phyloP scores from a whole-genome alignment of 306 rosid species.

The Casuarina glauca region DNA sequence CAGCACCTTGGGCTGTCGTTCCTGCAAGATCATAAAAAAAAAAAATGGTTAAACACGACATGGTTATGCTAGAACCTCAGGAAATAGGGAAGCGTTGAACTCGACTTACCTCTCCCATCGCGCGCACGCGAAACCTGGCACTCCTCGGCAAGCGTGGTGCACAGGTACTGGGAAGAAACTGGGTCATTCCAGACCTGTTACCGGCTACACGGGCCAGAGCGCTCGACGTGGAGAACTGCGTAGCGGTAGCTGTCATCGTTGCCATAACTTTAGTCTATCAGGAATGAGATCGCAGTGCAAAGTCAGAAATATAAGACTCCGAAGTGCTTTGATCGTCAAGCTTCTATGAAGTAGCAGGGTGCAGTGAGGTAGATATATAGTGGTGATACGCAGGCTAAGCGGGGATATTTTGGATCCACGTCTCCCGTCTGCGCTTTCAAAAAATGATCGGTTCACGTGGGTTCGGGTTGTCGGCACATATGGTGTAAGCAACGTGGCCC shows the following conservation, averaged over 20 bases:
- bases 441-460: slow-evolving; percentile 49
- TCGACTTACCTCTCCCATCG: slow-evolving; percentile 42
- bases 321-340: no score
- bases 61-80: not conserved
- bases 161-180: slow-evolving; percentile 23
- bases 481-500: slow-evolving; percentile 38
- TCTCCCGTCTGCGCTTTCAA: not conserved
- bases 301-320: not conserved
- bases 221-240: slow-evolving; percentile 42
- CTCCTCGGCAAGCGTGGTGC: slow-evolving; percentile 19
- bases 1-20: no score
- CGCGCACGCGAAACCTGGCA: slow-evolving; percentile 29
- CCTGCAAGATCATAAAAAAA: not conserved
- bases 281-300: no score
- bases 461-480: slow-evolving; percentile 38
- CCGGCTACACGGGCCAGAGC: slow-evolving; percentile 20
- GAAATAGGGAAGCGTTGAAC: not conserved
- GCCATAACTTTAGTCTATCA: not conserved
- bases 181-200: slow-evolving; percentile 33
- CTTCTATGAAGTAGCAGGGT: no score
- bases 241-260: slow-evolving; percentile 49
- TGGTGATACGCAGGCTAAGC: not conserved
- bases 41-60: no score
- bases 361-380: not conserved
- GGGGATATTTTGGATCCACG: slow-evolving; percentile 49